Conservation (phyloP, 2,329 filamentous ascomycete genomes). For the Pleoardoris graminearum region DNA sequence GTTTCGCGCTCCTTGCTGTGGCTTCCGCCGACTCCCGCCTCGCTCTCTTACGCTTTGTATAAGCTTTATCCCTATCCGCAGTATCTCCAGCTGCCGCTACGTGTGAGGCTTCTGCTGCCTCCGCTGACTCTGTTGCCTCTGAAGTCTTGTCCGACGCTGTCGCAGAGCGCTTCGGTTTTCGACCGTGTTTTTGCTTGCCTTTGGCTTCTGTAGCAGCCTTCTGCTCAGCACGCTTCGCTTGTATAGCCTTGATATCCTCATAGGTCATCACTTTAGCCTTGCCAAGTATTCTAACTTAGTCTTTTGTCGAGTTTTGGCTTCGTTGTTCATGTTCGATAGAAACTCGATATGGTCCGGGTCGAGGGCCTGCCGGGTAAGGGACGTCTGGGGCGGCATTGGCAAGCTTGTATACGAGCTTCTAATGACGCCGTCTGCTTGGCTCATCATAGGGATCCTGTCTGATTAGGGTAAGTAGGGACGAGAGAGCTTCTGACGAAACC, state of each 20-base stretch:
- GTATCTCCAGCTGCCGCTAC: not conserved
- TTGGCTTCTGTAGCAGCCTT: slow-evolving; percentile 21
- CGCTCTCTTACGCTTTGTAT: slow-evolving; percentile 3
- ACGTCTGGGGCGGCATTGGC: slow-evolving; percentile 28
- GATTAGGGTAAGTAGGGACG: slow-evolving; percentile 21
- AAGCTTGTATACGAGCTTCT: slow-evolving; percentile 20
- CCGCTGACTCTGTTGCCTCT: not conserved
- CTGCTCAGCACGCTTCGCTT: slow-evolving; percentile 19
- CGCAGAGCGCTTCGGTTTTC: slow-evolving; percentile 11
- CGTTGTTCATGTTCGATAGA: slow-evolving; percentile 32
- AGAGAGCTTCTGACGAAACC: slow-evolving; percentile 23
- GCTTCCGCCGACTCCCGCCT: not conserved
- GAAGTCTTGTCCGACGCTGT: not conserved
- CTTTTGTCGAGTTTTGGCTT: slow-evolving; percentile 28
- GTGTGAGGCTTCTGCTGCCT: not conserved
- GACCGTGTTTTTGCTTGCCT: slow-evolving; percentile 9
- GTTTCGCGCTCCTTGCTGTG: not conserved
- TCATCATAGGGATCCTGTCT: slow-evolving; percentile 23
- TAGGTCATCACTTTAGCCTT: slow-evolving; percentile 29
- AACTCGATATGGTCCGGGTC: slow-evolving; percentile 30
- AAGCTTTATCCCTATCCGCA: not conserved
- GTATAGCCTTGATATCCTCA: slow-evolving; percentile 22
- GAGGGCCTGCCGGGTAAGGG: slow-evolving; percentile 25
- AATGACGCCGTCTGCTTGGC: slow-evolving; percentile 19
- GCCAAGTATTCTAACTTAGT: slow-evolving; percentile 27